Evolutionary conservation across 2,329 filamentous ascomycete genomes (phyloP).

Genomic region (Hypoxylon sp.): DNA sequence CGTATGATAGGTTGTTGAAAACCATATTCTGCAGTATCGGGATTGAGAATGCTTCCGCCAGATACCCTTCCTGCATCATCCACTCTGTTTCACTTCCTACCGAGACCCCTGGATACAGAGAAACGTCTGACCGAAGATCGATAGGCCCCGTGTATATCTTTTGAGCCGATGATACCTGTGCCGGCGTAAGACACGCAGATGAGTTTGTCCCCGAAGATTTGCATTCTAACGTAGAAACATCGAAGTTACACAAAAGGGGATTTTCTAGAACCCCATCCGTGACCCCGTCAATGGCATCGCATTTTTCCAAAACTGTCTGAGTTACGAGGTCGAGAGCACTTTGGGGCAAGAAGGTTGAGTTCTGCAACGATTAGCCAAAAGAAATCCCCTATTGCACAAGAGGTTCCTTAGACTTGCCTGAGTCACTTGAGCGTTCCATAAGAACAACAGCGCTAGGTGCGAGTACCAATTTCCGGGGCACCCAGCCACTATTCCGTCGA

Average conservation of each 20-base stretch:
- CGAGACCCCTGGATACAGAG: conserved; percentile 59
- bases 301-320: conserved; percentile 55
- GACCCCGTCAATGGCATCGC: conserved; percentile 58
- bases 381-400: not conserved
- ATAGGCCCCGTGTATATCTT: conserved; percentile 51
- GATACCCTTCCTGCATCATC: conserved; percentile 54
- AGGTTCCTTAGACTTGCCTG: conserved; percentile 26
- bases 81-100: conserved; percentile 59
- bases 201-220: conserved; percentile 29
- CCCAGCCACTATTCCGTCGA: conserved; percentile 60
- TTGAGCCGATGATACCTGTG: conserved; percentile 53
- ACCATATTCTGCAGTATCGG: conserved; percentile 61
- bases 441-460: conserved; percentile 43
- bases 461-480: conserved; percentile 59
- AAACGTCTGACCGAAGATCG: conserved; percentile 22
- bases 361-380: conserved; percentile 24
- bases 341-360: conserved; percentile 45
- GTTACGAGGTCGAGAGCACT: conserved; percentile 53
- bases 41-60: conserved; percentile 56
- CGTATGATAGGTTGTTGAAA: conserved; percentile 56
- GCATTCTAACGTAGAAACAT: conserved; percentile 54
- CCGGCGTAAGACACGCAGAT: conserved; percentile 52
- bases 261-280: conserved; percentile 58
- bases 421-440: conserved; percentile 44
- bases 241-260: conserved; percentile 56